Base-by-base conservation (phyloP, 805 yeast genomes). In the Brettanomyces sp. region DNA sequence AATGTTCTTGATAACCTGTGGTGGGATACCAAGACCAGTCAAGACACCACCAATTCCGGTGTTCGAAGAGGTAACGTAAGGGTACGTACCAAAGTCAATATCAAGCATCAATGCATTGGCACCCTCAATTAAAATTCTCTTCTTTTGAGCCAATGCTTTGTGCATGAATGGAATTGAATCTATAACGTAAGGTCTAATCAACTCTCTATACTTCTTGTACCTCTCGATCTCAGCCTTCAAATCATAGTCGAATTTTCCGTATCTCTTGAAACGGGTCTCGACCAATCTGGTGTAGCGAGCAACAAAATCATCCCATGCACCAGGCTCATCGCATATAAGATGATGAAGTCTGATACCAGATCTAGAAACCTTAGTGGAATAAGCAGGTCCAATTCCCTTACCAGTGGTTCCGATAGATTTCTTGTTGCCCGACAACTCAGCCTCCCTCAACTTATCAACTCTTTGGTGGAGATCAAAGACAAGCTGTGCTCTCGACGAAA, bases 81-180 rank as follows among this genome's bases (percentile, higher is more conserved):
- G 99, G 65, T 91, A 93, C 48, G 99, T 93, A 68, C 99, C 99
- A 61, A 86, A 91, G 67, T 93, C 99, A 54, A 93, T 77, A 68
- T 93, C 99, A 65, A 93, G 79, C 97, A 93, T 89, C 55, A 93
- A 74, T 24, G 99, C 99, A 61, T 93, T 93, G 48, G 99, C 99
- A 65, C 99, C 99, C 73, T 93, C 99, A 47, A 93, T 83, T 53
- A 93, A 74, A 49, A 93, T 87, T 67, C 84, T 86, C 74, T 93
- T 91, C 58, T 87, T 82, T 24, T 72, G 73, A 43, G 71, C 71
- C 42, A 93, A 66, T 8, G 96, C 96, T 51, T 72, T 69, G 66
- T 85, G 90, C 73, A 85, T 82, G 67, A 82, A 85, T 23, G 79
- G 81, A 46, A 93, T 85, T 13, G 96, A 85, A 65, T 93, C 99